Evolutionary conservation across 2,329 filamentous ascomycete species (phyloP), one percentile per base, ranked within the genome.

Genomic region (Aspergillus candidus): DNA sequence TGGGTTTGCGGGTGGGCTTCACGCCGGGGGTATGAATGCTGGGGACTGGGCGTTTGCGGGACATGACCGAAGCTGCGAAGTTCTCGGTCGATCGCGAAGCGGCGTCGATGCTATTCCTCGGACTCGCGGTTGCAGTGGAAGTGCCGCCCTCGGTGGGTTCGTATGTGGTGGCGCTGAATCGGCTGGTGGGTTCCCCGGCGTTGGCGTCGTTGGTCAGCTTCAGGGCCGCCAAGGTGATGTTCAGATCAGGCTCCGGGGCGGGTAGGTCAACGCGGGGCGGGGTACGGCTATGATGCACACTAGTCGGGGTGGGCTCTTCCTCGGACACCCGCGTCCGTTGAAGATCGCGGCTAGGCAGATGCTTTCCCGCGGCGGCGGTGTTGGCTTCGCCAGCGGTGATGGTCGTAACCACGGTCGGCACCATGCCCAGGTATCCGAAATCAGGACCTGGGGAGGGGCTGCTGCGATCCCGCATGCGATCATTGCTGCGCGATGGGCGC

Each of bases 161-260:
- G 55, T 77, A 81, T 2, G 80, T 84, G 6, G 78, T 82, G 50
- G 77, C 70, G 63, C 80, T 85, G 61, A 84, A 85, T 36, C 78
- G 76, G 38, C 80, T 84, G 2, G 70, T 63, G 5, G 78, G 78
- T 44, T 78, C 74, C 11, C 68, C 64, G 70, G 73, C 38, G 27
- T 50, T 32, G 13, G 50, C 48, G 41, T 53, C 43, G 22, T 43
- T 47, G 27, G 48, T 74, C 32, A 74, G 58, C 35, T 70, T 65
- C 38, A 68, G 51, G 18, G 61, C 54, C 22, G 61, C 54, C 37
- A 65, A 44, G 13, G 54, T 51, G 55, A 64, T 43, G 57, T 67
- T 44, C 55, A 65, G 52, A 53, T 61, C 47, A 43, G 62, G 43
- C 56, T 42, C 47, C 15, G 54, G 43, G 22, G 22, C 22, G 22